Conservation (phyloP, 164 flowering plant species). For the Umbilicus rupestris region DNA sequence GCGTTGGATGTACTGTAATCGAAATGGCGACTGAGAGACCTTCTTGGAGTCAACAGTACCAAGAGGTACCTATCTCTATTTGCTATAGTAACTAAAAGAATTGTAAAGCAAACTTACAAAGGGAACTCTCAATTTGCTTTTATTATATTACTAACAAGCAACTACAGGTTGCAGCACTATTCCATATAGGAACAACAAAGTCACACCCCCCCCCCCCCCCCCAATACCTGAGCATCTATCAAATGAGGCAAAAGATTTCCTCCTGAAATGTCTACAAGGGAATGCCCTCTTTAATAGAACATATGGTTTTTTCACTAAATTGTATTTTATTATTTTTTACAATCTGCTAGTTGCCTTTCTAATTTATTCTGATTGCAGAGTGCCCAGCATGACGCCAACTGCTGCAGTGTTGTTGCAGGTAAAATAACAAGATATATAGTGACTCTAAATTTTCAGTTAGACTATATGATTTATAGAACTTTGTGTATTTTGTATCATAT, state of each 20-base stretch:
- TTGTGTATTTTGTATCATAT: no score
- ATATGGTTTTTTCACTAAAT: background rate
- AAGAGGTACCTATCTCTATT: conserved; percentile 46
- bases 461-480: background rate
- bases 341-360: background rate
- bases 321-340: background rate
- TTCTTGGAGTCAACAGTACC: conserved; percentile 96
- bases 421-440: background rate
- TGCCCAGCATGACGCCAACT: conserved; percentile 31
- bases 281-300: conserved; percentile 17
- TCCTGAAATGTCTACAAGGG: conserved; percentile 78
- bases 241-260: conserved; percentile 78
- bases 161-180: conserved; percentile 83
- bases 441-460: background rate
- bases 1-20: no score
- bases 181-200: conserved; percentile 84
- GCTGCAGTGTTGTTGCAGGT: conserved; percentile 40
- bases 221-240: conserved; percentile 96
- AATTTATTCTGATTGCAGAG: conserved; percentile 20
- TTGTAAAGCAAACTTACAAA: background rate
- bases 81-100: background rate
- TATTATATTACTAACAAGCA: conserved; percentile 9
- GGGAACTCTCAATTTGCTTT: background rate
- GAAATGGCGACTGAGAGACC: conserved; percentile 99
- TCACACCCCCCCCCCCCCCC: no score